Base-by-base conservation (phyloP, 148 eudicot species). In the Euryodendron excelsum region DNA sequence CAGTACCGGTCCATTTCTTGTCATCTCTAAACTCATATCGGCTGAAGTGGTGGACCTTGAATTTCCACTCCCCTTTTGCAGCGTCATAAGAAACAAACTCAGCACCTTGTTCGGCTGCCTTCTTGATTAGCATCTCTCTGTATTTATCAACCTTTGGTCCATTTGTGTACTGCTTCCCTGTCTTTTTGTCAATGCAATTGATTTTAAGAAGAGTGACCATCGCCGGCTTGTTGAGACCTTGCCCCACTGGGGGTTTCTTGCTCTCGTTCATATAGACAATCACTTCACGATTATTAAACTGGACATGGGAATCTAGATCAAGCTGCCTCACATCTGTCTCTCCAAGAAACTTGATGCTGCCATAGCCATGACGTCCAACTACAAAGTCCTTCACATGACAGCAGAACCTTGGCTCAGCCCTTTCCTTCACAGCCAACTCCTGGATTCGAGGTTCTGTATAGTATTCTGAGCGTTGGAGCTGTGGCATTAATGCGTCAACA, bases 171-270 rank as follows among this genome's bases (percentile, higher is more conserved):
- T 72, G 74, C 56, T 78, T 77, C 21, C 96, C 94, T 0, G 89
- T 90, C 52, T 65, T 79, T 82, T 83, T 90, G 66, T 87, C 85
- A 41, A 71, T 44, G 68, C 90, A 89, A 69, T 82, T 90, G 61
- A 93, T 74, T 41, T 91, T 89, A 30, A 86, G 80, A 17, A 93
- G 89, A 65, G 94, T 89, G 21, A 91, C 85, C 86, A 85, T 89
- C 39, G 98, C 98, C 0, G 86, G 76, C 80, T 90, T 90, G 81
- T 91, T 93, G 50, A 91, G 91, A 82, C 96, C 89, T 80, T 89
- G 79, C 21, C 97, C 95, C 47, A 88, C 74, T 15, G 88, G 84
- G 1, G 94, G 92, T 77, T 87, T 91, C 81, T 83, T 80, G 64
- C 61, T 82, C 30, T 82, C 92, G 48, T 89, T 87, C 79, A 41